Evolutionary conservation across 2,329 filamentous ascomycete genomes (phyloP).

Genomic region (Talaromyces sp.): DNA sequence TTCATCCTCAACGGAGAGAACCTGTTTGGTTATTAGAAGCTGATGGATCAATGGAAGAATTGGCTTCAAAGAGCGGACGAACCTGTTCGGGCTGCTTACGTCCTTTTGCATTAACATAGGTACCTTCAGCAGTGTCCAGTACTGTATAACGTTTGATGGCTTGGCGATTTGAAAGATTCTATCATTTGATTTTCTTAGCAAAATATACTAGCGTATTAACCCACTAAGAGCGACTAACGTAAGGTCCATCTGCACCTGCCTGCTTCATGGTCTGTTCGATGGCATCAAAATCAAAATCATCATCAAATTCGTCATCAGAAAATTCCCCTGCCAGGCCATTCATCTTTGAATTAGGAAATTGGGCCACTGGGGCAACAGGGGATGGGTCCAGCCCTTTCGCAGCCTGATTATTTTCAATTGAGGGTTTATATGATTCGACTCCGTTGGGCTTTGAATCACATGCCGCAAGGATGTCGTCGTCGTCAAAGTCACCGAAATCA

Average conservation of each 20-base stretch:
- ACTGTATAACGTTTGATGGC: slow-evolving; percentile 87
- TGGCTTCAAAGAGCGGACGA: slow-evolving; percentile 25
- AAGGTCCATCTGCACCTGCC: slow-evolving; percentile 71
- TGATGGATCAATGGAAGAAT: background rate
- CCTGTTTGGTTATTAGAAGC: slow-evolving; percentile 51
- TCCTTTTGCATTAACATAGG: slow-evolving; percentile 67
- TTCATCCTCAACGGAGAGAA: slow-evolving; percentile 81
- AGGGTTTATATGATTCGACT: slow-evolving; percentile 13
- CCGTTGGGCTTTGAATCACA: slow-evolving; percentile 50
- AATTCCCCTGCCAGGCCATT: slow-evolving; percentile 38
- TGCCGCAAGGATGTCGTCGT: slow-evolving; percentile 55
- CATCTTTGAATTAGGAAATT: slow-evolving; percentile 4
- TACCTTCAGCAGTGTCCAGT: slow-evolving; percentile 69
- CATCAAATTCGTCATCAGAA: slow-evolving; percentile 73
- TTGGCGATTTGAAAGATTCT: slow-evolving; percentile 63
- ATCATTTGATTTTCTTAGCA: slow-evolving; percentile 68
- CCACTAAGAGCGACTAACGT: slow-evolving; percentile 57
- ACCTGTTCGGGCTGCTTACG: slow-evolving; percentile 72
- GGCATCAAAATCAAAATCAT: slow-evolving; percentile 62
- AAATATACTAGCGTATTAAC: slow-evolving; percentile 35
- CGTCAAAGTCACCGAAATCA: slow-evolving; percentile 65
- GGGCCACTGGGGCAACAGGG: background rate
- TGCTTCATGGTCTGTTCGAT: slow-evolving; percentile 63
- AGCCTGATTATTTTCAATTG: slow-evolving; percentile 18
- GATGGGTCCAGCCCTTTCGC: slow-evolving; percentile 14